These are phyloP conservation scores for Nicotiana benthamiana DNA, from an alignment of 257 asterid species.

Conservation along the genomic window DNA sequence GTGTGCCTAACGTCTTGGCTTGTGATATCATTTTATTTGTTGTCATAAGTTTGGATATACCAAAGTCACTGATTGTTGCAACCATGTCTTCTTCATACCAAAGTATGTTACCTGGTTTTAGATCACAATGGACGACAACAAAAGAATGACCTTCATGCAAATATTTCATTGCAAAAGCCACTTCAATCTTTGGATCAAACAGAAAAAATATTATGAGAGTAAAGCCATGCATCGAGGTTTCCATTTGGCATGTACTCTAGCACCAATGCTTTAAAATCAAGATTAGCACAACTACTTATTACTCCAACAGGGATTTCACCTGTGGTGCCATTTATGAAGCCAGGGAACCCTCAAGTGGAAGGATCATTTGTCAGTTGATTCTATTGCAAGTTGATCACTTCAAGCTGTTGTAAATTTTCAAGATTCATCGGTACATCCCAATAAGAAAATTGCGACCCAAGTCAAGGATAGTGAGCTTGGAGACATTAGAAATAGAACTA, in stretches of 20 bases:
- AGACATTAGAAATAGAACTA: conserved; percentile 15
- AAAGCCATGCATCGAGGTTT: conserved; percentile 5
- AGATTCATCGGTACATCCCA: too few species aligned
- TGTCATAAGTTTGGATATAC: neutral
- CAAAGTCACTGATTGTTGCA: conserved; percentile 2
- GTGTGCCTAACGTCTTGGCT: neutral
- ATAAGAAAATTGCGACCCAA: neutral
- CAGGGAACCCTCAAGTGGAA: too few species aligned
- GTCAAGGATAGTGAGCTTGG: neutral
- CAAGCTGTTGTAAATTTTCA: too few species aligned
- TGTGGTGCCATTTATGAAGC: neutral
- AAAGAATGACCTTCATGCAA: neutral
- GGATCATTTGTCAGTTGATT: too few species aligned
- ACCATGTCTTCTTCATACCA: neutral
- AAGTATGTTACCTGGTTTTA: conserved; percentile 7
- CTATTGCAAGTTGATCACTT: too few species aligned
- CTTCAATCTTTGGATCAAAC: conserved; percentile 3
- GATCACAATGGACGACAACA: conserved; percentile 9
- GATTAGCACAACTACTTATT: conserved; percentile 3
- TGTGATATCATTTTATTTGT: neutral
- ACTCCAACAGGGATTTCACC: conserved; percentile 9
- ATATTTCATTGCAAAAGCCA: conserved; percentile 9
- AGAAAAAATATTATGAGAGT: neutral
- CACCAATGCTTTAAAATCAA: conserved; percentile 9
- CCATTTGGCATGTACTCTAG: conserved; percentile 7